Conservation (phyloP, 768 basidiomycete species). For the Ramaria rubella region DNA sequence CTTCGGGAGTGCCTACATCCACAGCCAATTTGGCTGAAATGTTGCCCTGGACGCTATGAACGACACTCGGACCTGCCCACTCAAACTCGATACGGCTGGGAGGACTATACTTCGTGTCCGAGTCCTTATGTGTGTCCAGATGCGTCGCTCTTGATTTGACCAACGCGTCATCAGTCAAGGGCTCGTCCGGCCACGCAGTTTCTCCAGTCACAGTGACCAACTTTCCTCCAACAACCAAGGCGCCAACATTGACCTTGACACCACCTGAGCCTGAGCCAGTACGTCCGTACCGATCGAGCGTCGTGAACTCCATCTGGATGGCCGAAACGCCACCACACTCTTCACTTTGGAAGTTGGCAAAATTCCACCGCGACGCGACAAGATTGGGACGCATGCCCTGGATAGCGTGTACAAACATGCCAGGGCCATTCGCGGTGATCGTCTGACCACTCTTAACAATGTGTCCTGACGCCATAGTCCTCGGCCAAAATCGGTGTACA, state of each 20-base stretch:
- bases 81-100: constrained; percentile 65
- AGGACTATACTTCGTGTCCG: constrained; percentile 74
- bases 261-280: constrained; percentile 76
- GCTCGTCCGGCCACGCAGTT: constrained; percentile 66
- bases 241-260: constrained; percentile 80
- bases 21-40: constrained; percentile 50
- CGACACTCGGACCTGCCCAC: constrained; percentile 70
- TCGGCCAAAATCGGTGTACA: constrained; percentile 88
- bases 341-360: constrained; percentile 80
- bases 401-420: constrained; percentile 93
- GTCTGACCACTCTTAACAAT: constrained; percentile 63
- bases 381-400: constrained; percentile 97
- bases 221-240: constrained; percentile 74
- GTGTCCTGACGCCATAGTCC: constrained; percentile 53
- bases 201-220: constrained; percentile 72
- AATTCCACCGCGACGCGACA: constrained; percentile 93
- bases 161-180: constrained; percentile 32
- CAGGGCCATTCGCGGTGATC: constrained; percentile 48
- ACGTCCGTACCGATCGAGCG: constrained; percentile 69
- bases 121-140: constrained; percentile 52
- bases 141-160: constrained; percentile 66
- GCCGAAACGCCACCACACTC: constrained; percentile 72
- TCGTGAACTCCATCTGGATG: constrained; percentile 94
- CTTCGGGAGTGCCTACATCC: constrained; percentile 50
- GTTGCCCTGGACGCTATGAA: constrained; percentile 43